Percentiles rank a stretch among this genome's conserved stretches.
Conservation (phyloP, 805 yeast species). For the Zygosaccharomyces rouxii region DNA sequence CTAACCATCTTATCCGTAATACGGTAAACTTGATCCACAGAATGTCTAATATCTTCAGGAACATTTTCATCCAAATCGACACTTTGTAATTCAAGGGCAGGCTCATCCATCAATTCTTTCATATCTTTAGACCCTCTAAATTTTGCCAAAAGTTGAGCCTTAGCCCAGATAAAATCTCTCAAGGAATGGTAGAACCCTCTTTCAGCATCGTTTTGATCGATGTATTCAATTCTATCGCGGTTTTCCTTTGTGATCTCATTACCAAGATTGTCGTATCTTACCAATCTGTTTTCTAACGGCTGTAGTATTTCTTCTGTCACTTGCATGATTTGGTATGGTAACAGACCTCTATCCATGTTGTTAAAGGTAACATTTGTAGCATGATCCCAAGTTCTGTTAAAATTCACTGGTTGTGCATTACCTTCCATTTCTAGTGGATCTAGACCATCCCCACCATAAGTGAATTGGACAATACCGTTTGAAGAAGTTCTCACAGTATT, state of each 20-base stretch:
- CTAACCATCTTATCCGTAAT: slow-evolving; percentile 57
- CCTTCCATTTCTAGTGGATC: slow-evolving; percentile 99
- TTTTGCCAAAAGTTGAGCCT: slow-evolving; percentile 53
- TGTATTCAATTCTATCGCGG: slow-evolving; percentile 51
- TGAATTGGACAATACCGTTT: slow-evolving; percentile 94
- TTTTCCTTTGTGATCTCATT: slow-evolving; percentile 43
- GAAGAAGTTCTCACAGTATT: slow-evolving; percentile 92
- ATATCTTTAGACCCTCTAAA: slow-evolving; percentile 54
- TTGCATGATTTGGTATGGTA: slow-evolving; percentile 65
- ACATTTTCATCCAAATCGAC: slow-evolving; percentile 38
- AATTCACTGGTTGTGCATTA: slow-evolving; percentile 93
- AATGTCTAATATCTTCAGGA: slow-evolving; percentile 38
- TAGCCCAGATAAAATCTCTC: slow-evolving; percentile 53
- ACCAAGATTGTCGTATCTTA: slow-evolving; percentile 74
- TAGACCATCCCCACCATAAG: slow-evolving; percentile 97
- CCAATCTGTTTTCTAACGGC: slow-evolving; percentile 57
- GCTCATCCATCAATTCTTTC: slow-evolving; percentile 41
- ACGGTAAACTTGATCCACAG: slow-evolving; percentile 61
- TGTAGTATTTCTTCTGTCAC: slow-evolving; percentile 50
- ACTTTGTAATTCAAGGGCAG: slow-evolving; percentile 43
- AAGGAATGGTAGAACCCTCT: slow-evolving; percentile 77
- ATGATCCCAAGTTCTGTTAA: slow-evolving; percentile 92
- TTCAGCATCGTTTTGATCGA: slow-evolving; percentile 85
- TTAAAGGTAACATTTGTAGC: slow-evolving; percentile 68
- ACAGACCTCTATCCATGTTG: slow-evolving; percentile 48